Evolutionary conservation across 2,329 filamentous ascomycete species (phyloP).

Genomic region (Scedosporium aurantiacum): DNA sequence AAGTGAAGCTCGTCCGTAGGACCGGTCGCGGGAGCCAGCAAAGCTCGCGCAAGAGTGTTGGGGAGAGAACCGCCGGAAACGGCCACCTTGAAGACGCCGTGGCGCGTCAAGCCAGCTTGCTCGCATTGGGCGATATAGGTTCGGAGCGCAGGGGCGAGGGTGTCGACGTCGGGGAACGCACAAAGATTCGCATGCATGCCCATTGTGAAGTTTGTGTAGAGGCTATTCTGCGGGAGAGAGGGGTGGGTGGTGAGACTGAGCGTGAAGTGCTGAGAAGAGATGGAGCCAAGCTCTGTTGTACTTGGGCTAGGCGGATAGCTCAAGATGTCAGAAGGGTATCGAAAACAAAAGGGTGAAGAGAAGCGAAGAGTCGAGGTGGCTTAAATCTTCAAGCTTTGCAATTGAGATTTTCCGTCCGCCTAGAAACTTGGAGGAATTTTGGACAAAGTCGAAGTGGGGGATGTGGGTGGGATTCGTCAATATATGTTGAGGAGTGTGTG

Average conservation of each 20-base stretch:
- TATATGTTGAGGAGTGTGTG: background rate
- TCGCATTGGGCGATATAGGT: constrained; percentile 75
- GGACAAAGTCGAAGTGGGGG: background rate
- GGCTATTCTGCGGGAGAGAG: background rate
- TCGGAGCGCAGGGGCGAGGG: constrained; percentile 67
- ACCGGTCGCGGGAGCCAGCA: constrained; percentile 47
- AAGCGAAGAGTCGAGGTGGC: background rate
- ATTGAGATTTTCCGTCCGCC: background rate
- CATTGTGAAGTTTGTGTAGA: constrained; percentile 26
- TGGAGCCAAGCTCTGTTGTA: background rate
- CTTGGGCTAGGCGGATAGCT: background rate
- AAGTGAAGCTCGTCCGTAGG: constrained; percentile 60
- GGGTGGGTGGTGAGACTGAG: background rate
- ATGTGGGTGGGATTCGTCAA: background rate
- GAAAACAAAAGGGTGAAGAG: background rate
- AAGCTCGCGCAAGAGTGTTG: constrained; percentile 72
- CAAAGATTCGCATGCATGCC: constrained; percentile 61
- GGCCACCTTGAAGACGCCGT: constrained; percentile 78
- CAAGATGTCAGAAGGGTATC: background rate
- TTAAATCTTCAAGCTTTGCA: background rate
- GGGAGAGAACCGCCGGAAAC: constrained; percentile 92
- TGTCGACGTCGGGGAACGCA: constrained; percentile 59
- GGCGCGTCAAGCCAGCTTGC: constrained; percentile 66
- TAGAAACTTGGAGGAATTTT: background rate
- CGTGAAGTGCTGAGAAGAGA: background rate